Evolutionary conservation across 768 basidiomycete species (phyloP), one percentile per base, ranked within the genome.

Genomic region (Russula emetica): DNA sequence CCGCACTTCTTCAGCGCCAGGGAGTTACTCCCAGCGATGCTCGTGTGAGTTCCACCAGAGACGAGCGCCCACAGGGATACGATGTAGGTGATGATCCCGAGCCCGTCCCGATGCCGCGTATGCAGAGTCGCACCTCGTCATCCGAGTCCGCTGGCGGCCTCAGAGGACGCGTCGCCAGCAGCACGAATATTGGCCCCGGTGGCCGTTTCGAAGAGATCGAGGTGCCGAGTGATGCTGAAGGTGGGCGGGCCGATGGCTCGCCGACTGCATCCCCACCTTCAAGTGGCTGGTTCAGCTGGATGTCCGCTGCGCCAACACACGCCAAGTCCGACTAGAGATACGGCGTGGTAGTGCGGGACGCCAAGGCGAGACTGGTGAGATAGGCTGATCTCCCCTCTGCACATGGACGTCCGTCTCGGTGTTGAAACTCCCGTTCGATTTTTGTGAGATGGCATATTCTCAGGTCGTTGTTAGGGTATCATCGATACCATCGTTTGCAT

Each of bases 141-240:
- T 77, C 71, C 6, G 63, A 42, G 32, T 62, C 64, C 22, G 54
- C 34, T 2, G 49, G 49, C 32, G 67, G 64, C 13, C 55, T 69
- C 45, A 58, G 69, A 22, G 67, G 49, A 32, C 68, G 69, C 8
- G 24, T 55, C 7, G 56, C 22, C 22, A 65, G 60, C 44, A 34
- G 52, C 18, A 49, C 47, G 1, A 64, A 60, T n/a, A 47, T 64
- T 38, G 38, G 63, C 24, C 61, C 60, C 60, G 76, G 54, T 79
- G 79, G 30, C 76, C 64, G 70, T 75, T 87, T 86, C 66, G 89
- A 90, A 68, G 86, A 90, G 74, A 80, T 85, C 2, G 84, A 86
- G 64, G 83, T 85, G n/a, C 83, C 83, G 47, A 86, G 85, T 61
- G 88, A 90, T 66, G 80, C 78, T 16, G 88, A 90, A 65, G 85